phyloP scores from a whole-genome alignment of 1,284 basidiomycete genomes.

The Peniophora sp. region DNA sequence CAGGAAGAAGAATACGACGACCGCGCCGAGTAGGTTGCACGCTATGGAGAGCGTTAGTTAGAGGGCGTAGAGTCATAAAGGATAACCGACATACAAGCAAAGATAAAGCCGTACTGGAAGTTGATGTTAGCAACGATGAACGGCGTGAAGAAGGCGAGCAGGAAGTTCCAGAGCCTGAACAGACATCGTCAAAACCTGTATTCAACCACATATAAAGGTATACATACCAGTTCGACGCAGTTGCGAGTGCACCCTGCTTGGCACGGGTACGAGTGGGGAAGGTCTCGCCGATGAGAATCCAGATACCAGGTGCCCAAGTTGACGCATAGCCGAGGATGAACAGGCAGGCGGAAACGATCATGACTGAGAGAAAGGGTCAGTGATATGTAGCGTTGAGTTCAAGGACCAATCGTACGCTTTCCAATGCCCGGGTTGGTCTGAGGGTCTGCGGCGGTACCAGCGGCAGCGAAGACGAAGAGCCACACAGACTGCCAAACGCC shows the following conservation, averaged over 20 bases:
- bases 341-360: slow-evolving; percentile 74
- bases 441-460: slow-evolving; percentile 62
- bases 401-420: slow-evolving; percentile 30
- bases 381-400: too few species aligned
- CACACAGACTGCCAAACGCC: slow-evolving; percentile 70
- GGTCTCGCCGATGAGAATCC: slow-evolving; percentile 74
- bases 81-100: slow-evolving; percentile 37
- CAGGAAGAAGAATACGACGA: slow-evolving; percentile 71
- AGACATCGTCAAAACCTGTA: too few species aligned
- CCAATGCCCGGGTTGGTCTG: slow-evolving; percentile 39
- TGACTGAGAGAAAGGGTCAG: too few species aligned
- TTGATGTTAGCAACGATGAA: slow-evolving; percentile 51
- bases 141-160: slow-evolving; percentile 71
- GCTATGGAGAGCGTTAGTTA: slow-evolving; percentile 15
- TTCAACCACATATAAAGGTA: too few species aligned
- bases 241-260: slow-evolving; percentile 69
- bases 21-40: slow-evolving; percentile 52
- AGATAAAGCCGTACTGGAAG: slow-evolving; percentile 69
- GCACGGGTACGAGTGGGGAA: slow-evolving; percentile 71
- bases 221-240: slow-evolving; percentile 64
- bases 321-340: slow-evolving; percentile 75
- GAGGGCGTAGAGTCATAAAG: background rate
- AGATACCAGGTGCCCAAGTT: slow-evolving; percentile 52
- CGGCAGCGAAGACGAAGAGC: slow-evolving; percentile 74
- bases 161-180: slow-evolving; percentile 69